A percentile compares a stretch with the other conserved stretches of the same genome.
These are phyloP conservation scores for Rhinocladiella mackenziei DNA, from an alignment of 2,329 filamentous ascomycete species.

Conservation along the genomic window DNA sequence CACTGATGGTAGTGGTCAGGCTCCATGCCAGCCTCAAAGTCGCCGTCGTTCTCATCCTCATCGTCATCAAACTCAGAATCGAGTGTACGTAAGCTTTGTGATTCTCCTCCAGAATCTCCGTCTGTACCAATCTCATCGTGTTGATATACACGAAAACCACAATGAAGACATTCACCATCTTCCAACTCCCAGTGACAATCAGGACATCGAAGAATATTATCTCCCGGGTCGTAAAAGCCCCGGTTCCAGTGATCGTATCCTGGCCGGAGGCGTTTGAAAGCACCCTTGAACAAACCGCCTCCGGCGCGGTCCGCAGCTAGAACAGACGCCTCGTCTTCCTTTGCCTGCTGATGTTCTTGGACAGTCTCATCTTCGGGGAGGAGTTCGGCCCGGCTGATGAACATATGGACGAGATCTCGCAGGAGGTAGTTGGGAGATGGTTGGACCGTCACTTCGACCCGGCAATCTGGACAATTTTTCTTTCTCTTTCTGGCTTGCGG, in stretches of 20 bases:
- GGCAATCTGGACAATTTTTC: constrained; percentile 66
- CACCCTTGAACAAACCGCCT: constrained; percentile 62
- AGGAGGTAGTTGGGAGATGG: constrained; percentile 64
- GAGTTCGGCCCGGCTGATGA: constrained; percentile 57
- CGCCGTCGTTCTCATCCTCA: constrained; percentile 18
- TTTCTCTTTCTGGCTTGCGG: constrained; percentile 38
- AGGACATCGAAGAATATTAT: constrained; percentile 61
- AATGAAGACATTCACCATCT: constrained; percentile 55
- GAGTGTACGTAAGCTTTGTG: constrained; percentile 1
- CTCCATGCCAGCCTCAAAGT: constrained; percentile 12
- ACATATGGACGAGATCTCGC: constrained; percentile 61
- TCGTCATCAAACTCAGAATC: constrained; percentile 23
- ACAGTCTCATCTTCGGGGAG: constrained; percentile 61
- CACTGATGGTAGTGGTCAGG: constrained; percentile 1
- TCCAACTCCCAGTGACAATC: constrained; percentile 61
- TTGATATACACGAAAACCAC: constrained; percentile 40
- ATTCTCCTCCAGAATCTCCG: constrained; percentile 8
- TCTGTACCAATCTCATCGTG: constrained; percentile 28
- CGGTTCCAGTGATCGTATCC: constrained; percentile 28
- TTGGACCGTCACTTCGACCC: constrained; percentile 53
- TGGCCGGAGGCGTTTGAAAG: constrained; percentile 43
- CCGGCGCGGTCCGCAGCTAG: constrained; percentile 58
- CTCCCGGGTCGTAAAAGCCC: constrained; percentile 51
- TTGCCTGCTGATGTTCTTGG: constrained; percentile 56
- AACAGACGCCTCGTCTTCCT: constrained; percentile 56